phyloP scores from a whole-genome alignment of 2,329 filamentous ascomycete species.

The Ophiostoma ulmi region DNA sequence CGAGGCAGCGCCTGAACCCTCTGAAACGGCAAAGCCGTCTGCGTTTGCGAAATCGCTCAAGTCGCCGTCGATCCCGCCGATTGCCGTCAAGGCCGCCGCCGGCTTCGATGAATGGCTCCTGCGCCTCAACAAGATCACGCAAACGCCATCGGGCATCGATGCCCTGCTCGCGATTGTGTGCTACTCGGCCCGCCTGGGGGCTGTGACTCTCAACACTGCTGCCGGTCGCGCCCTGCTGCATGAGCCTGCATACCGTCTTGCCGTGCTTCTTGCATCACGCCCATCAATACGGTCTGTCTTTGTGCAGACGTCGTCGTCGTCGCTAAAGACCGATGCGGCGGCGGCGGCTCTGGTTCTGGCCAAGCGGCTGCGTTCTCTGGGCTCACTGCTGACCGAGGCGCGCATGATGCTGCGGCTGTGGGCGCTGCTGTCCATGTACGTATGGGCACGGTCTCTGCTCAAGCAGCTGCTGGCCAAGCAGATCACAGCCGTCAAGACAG shows the following conservation, averaged over 20 bases:
- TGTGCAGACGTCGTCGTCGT: slow-evolving; percentile 33
- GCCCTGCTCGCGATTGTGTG: slow-evolving; percentile 62
- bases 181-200: slow-evolving; percentile 58
- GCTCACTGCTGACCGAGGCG: slow-evolving; percentile 62
- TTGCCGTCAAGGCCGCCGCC: background rate
- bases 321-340: slow-evolving; percentile 32
- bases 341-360: slow-evolving; percentile 47
- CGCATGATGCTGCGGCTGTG: slow-evolving; percentile 71
- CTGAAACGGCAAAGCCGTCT: background rate
- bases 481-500: slow-evolving; percentile 27
- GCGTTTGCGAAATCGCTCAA: background rate
- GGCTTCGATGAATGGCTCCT: slow-evolving; percentile 47
- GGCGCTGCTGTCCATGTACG: slow-evolving; percentile 68
- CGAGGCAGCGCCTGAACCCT: background rate
- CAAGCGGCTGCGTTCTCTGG: slow-evolving; percentile 54
- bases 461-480: slow-evolving; percentile 30
- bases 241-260: slow-evolving; percentile 45
- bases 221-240: slow-evolving; percentile 51
- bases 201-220: slow-evolving; percentile 47
- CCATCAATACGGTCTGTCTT: slow-evolving; percentile 37
- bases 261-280: slow-evolving; percentile 47
- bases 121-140: slow-evolving; percentile 58
- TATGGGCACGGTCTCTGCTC: slow-evolving; percentile 55
- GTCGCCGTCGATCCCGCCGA: background rate
- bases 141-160: slow-evolving; percentile 65